Base-by-base conservation (phyloP, 495 filamentous ascomycete species). In the Rhypophila decipiens region DNA sequence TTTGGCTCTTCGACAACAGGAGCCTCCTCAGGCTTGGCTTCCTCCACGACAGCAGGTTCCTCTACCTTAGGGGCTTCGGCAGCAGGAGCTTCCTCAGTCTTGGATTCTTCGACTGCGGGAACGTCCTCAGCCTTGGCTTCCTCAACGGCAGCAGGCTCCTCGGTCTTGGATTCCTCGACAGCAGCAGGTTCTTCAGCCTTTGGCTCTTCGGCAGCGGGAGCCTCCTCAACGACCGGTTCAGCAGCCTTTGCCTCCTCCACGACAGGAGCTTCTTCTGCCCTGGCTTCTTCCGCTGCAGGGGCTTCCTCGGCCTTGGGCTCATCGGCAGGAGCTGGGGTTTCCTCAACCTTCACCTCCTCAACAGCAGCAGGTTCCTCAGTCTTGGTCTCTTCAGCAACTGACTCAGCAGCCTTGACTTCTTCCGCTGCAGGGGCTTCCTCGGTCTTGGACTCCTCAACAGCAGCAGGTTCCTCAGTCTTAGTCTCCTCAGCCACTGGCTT, bases 81-180 rank as follows among this genome's bases (percentile, higher is more conserved):
- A 48, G 42, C 49, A 51, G 55, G 51, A 50, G 51, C 38, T 41
- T 50, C 48, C 52, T 48, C 42, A 40, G 7, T 31, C 27, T 7
- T 53, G 50, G 57, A 53, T 44, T 52, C 34, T n/a, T 39, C 27
- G 59, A 52, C 52, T 56, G 58, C 59, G 51, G 59, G 51, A 47
- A 35, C 47, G 44, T 46, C 39, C 38, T 42, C 39, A 46, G 58
- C 51, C 58, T 56, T n/a, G n/a, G n/a, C n/a, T n/a, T n/a, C n/a
- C n/a, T n/a, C n/a, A n/a, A n/a, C n/a, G n/a, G n/a, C 18, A 19
- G 51, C 49, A 4, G 36, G 13, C 21, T 52, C 22, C 15, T 9
- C 27, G 24, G 39, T 7, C 18, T 21, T 11, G n/a, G 55, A 38
- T 21, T 52, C 50, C 13, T 47, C 43, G 21, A 41, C 24, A 33